Conservation (phyloP, 2,329 filamentous ascomycete genomes). For the Colletotrichum gloeosporioides region DNA sequence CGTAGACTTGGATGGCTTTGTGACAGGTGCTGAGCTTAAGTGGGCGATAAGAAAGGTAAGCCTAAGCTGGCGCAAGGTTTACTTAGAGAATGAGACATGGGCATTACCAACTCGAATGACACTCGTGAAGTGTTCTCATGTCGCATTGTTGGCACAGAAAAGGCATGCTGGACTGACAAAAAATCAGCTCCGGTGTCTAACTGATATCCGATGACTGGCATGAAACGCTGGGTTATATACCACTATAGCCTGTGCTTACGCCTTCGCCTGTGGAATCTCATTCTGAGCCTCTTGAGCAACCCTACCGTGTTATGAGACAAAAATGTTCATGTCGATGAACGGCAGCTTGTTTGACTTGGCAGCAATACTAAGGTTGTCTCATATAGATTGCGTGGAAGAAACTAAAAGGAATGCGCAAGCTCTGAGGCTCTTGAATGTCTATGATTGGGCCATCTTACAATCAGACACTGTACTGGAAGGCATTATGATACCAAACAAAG, state of each 20-base stretch:
- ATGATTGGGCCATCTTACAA: not conserved
- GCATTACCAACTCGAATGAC: not conserved
- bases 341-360: not conserved
- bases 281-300: not conserved
- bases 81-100: not conserved
- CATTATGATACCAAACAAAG: not conserved
- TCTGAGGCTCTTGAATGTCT: not conserved
- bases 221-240: not conserved
- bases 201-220: not conserved
- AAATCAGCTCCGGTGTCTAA: not conserved
- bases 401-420: not conserved
- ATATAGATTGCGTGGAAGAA: not conserved
- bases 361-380: not conserved
- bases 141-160: not conserved
- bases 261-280: not conserved
- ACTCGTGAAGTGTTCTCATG: not conserved
- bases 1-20: not conserved
- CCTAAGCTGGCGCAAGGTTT: not conserved
- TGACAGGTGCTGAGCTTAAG: not conserved
- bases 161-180: not conserved
- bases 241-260: not conserved
- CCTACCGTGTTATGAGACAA: not conserved
- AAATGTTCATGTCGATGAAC: not conserved
- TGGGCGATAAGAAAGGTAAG: not conserved
- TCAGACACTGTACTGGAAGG: not conserved